A percentile compares a stretch with the other conserved stretches of the same genome.
phyloP scores from a whole-genome alignment of 2,329 filamentous ascomycete species.

The Bimuria novae-zelandiae region DNA sequence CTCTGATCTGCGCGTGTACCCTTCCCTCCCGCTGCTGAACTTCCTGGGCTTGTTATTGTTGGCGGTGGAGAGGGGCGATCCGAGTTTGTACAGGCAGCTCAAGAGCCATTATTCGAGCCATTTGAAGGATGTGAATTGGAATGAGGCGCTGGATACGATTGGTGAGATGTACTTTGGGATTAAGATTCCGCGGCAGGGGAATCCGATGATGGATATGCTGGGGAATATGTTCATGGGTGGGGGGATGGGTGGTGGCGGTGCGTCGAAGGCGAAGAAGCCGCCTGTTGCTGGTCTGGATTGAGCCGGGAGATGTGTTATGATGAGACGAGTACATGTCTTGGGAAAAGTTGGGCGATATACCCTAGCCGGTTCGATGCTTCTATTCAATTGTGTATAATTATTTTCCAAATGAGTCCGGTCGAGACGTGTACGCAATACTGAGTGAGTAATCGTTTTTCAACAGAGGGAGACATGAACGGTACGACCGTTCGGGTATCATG shows the following conservation, averaged over 20 bases:
- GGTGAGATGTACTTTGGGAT: constrained; percentile 98
- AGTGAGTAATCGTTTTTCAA: too few relatives aligned
- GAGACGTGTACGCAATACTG: too few relatives aligned
- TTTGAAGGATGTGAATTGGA: constrained; percentile 80
- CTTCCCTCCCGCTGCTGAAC: constrained; percentile 90
- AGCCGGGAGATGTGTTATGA: constrained; percentile 8
- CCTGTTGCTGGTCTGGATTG: constrained; percentile 45
- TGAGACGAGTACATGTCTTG: constrained; percentile 8
- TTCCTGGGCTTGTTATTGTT: constrained; percentile 86
- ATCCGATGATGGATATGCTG: constrained; percentile 98
- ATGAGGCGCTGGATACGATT: constrained; percentile 78
- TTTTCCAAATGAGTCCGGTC: not conserved
- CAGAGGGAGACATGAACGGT: too few relatives aligned
- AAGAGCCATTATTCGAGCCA: constrained; percentile 79
- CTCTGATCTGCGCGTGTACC: constrained; percentile 81
- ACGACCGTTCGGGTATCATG: too few relatives aligned
- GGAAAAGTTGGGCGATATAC: not conserved
- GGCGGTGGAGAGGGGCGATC: constrained; percentile 77
- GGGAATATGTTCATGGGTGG: constrained; percentile 87
- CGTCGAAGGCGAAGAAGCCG: constrained; percentile 51
- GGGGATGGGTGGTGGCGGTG: constrained; percentile 57
- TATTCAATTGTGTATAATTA: not conserved
- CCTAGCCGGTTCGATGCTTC: not conserved
- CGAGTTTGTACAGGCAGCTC: constrained; percentile 80
- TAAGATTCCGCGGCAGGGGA: constrained; percentile 82